These are phyloP conservation scores for Gloeopeniophorella convolvens DNA, from an alignment of 768 basidiomycete species.

Conservation along the genomic window DNA sequence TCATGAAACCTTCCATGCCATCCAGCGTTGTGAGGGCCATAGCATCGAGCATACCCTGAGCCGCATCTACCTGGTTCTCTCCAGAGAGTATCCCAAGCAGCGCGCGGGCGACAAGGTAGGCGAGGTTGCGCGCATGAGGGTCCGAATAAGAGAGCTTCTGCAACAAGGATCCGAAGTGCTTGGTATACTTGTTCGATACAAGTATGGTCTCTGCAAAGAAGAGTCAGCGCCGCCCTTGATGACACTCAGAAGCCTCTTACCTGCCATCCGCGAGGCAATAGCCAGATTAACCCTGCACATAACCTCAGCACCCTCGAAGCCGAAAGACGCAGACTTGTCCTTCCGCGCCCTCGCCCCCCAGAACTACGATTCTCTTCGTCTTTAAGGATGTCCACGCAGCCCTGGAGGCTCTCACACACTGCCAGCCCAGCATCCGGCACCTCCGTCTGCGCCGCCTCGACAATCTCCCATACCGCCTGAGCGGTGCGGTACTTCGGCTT, in stretches of 20 bases:
- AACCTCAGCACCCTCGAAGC: conserved; percentile 31
- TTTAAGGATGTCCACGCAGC: conserved; percentile 44
- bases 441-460: conserved; percentile 35
- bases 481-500: conserved; percentile 64
- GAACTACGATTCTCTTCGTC: conserved; percentile 29
- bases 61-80: conserved; percentile 51
- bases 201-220: conserved; percentile 54
- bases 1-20: conserved; percentile 35
- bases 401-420: conserved; percentile 43
- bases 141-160: conserved; percentile 43
- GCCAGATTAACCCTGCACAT: conserved; percentile 48
- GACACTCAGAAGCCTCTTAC: conserved; percentile 32
- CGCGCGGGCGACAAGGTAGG: conserved; percentile 56
- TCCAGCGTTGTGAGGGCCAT: conserved; percentile 43
- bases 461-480: conserved; percentile 63
- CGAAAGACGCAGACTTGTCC: conserved; percentile 9
- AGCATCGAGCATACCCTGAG: conserved; percentile 38
- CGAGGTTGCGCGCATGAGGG: conserved; percentile 49
- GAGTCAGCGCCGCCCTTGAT: not conserved
- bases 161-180: conserved; percentile 45
- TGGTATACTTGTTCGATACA: conserved; percentile 37
- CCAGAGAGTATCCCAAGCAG: conserved; percentile 52
- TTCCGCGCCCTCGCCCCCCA: conserved; percentile 29
- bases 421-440: conserved; percentile 17
- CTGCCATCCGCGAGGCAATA: conserved; percentile 57